A percentile compares a stretch with the other conserved stretches of the same genome.
Conservation (phyloP, 2,329 filamentous ascomycete genomes). For the Fusarium sp. region DNA sequence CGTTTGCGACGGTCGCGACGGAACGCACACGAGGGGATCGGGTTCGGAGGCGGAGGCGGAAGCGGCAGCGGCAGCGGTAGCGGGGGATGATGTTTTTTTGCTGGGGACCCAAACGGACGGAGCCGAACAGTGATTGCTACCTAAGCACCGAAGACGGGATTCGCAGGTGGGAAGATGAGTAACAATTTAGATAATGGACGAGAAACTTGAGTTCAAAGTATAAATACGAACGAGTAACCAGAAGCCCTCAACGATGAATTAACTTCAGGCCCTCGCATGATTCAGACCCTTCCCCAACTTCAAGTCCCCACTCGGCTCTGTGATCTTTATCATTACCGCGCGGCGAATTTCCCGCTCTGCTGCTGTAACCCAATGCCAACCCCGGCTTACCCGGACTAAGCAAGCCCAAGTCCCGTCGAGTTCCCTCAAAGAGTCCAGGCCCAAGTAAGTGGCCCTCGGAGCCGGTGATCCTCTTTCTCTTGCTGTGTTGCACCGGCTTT, state of each 20-base stretch:
- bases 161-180: background rate
- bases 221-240: background rate
- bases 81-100: constrained; percentile 24
- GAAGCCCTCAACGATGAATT: background rate
- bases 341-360: constrained; percentile 40
- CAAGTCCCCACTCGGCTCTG: constrained; percentile 26
- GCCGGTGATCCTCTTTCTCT: constrained; percentile 2
- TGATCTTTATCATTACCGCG: constrained; percentile 40
- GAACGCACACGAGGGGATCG: constrained; percentile 35
- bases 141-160: constrained; percentile 1
- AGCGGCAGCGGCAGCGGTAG: constrained; percentile 26
- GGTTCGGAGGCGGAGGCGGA: constrained; percentile 37
- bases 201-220: background rate
- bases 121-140: constrained; percentile 17
- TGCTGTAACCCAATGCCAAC: background rate
- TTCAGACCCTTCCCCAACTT: constrained; percentile 29
- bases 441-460: constrained; percentile 15
- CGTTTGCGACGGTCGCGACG: constrained; percentile 32
- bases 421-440: constrained; percentile 10
- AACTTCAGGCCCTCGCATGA: constrained; percentile 31
- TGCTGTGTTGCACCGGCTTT: constrained; percentile 25
- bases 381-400: constrained; percentile 39
- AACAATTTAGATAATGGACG: background rate
- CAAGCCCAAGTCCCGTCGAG: constrained; percentile 1
- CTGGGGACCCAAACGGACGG: constrained; percentile 8